Conservation (phyloP, 2,329 filamentous ascomycete genomes). For the Camillea tinctor region DNA sequence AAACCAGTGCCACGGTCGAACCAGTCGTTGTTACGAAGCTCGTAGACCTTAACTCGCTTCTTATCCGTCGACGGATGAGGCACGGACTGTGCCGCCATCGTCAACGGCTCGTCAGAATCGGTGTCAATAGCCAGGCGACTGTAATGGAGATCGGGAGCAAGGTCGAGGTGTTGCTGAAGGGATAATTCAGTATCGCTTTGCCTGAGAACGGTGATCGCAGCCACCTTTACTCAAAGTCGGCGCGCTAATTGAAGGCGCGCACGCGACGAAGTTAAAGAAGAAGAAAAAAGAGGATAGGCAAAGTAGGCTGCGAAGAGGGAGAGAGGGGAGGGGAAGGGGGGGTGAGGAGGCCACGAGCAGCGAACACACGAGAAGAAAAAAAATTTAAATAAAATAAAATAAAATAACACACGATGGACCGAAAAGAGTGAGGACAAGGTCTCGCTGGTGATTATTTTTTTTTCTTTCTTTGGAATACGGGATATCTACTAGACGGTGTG, state of each 20-base stretch:
- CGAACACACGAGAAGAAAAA: slow-evolving; percentile 4
- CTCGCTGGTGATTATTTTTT: slow-evolving; percentile 10
- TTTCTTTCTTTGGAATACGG: not conserved
- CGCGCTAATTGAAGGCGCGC: slow-evolving; percentile 35
- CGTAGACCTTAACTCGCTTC: slow-evolving; percentile 95
- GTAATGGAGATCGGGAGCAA: slow-evolving; percentile 53
- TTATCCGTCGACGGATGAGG: slow-evolving; percentile 66
- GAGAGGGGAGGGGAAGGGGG: not conserved
- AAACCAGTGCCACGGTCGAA: slow-evolving; percentile 96
- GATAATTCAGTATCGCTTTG: slow-evolving; percentile 56
- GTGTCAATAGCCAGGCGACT: slow-evolving; percentile 49
- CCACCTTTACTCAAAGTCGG: slow-evolving; percentile 44
- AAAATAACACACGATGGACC: slow-evolving; percentile 16
- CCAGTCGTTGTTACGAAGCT: slow-evolving; percentile 98
- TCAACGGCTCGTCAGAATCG: slow-evolving; percentile 58
- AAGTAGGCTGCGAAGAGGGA: not conserved
- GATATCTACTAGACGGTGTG: not conserved
- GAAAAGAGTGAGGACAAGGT: slow-evolving; percentile 11
- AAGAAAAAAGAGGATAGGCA: not conserved
- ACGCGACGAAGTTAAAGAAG: slow-evolving; percentile 26
- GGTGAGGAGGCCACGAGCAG: not conserved
- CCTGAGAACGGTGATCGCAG: slow-evolving; percentile 54
- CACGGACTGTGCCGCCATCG: slow-evolving; percentile 69
- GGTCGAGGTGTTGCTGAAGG: slow-evolving; percentile 59
- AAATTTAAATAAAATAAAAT: slow-evolving; percentile 5